Evolutionary conservation across 331 rosid species (phyloP).

Genomic region (Quercus tomentella): DNA sequence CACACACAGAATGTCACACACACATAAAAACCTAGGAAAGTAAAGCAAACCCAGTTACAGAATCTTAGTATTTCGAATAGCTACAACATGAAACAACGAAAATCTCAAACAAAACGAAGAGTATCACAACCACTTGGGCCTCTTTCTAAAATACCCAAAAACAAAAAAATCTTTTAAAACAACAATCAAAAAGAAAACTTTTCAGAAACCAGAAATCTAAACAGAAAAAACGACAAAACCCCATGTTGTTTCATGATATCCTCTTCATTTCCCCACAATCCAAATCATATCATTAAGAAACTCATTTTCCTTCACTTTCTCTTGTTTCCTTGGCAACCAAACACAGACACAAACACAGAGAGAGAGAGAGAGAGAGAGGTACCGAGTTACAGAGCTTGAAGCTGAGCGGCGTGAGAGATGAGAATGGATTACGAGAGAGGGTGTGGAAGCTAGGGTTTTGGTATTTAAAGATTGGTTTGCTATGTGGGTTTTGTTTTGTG

Average conservation of each 20-base stretch:
- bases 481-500: background rate
- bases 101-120: background rate
- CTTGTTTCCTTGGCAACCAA: background rate
- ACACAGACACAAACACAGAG: background rate
- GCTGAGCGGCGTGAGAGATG: background rate
- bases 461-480: background rate
- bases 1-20: too few relatives aligned
- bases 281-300: too few relatives aligned
- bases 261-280: too few relatives aligned
- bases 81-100: background rate
- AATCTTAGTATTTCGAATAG: background rate
- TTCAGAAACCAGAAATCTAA: too few relatives aligned
- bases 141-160: background rate
- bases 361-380: too few relatives aligned
- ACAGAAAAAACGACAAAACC: too few relatives aligned
- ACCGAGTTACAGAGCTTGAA: background rate
- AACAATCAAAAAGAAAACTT: background rate
- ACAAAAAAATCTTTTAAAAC: background rate
- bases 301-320: background rate
- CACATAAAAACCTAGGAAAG: background rate
- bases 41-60: background rate
- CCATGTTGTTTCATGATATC: too few relatives aligned
- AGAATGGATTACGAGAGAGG: too few relatives aligned
- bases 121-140: background rate
- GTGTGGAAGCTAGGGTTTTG: too few relatives aligned